Percentiles rank a stretch among this genome's conserved stretches.
Conservation (phyloP, 73 alveolate species). For the Paraurostyla sp. region DNA sequence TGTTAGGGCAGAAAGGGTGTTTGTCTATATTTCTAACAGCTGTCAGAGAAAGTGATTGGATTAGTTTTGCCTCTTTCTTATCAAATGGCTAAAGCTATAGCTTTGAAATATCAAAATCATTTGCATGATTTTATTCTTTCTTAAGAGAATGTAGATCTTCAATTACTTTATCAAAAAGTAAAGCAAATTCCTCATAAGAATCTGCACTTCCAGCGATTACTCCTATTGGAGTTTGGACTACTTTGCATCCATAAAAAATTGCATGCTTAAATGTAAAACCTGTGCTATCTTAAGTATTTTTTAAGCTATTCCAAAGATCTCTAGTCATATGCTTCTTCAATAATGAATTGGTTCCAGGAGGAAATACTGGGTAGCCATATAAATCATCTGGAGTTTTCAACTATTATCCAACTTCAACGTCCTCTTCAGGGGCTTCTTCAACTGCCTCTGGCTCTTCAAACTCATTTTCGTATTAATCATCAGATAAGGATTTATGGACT, state of each 20-base stretch:
- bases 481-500: neutral
- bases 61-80: neutral
- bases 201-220: slow-evolving; percentile 61
- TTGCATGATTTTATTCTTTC: neutral
- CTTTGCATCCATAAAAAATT: slow-evolving; percentile 56
- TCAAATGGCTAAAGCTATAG: slow-evolving; percentile 41
- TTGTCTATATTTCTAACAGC: slow-evolving; percentile 67
- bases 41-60: slow-evolving; percentile 48
- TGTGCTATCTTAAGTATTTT: slow-evolving; percentile 28
- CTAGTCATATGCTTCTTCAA: slow-evolving; percentile 62
- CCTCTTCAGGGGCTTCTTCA: slow-evolving; percentile 41
- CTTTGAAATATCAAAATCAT: slow-evolving; percentile 18
- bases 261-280: slow-evolving; percentile 64
- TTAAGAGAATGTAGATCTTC: slow-evolving; percentile 42
- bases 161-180: slow-evolving; percentile 48
- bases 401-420: slow-evolving; percentile 13
- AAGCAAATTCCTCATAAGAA: slow-evolving; percentile 57
- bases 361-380: slow-evolving; percentile 60
- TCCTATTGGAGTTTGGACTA: slow-evolving; percentile 60
- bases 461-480: slow-evolving; percentile 5
- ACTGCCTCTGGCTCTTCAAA: slow-evolving; percentile 37
- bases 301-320: slow-evolving; percentile 46
- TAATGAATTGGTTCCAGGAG: slow-evolving; percentile 48
- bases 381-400: slow-evolving; percentile 52
- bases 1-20: slow-evolving; percentile 61